These are phyloP conservation scores for Sclerospora graminicola DNA, from an alignment of 352 stramenopile genomes.

Conservation along the genomic window DNA sequence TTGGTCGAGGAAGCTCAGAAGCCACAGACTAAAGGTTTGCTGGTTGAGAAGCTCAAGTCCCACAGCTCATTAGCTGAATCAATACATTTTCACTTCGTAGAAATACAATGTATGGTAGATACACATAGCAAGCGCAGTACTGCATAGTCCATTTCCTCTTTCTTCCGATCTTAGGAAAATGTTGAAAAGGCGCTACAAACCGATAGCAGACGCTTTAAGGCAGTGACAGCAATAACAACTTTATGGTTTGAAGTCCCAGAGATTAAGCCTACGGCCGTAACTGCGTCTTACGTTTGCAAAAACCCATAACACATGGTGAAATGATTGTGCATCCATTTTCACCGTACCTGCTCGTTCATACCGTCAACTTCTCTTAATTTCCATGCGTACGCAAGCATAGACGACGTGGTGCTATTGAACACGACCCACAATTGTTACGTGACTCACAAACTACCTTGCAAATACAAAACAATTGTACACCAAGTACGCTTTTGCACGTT, in stretches of 20 bases:
- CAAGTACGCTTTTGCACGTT: slow-evolving; percentile 61
- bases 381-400: slow-evolving; percentile 35
- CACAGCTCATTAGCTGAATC: slow-evolving; percentile 7
- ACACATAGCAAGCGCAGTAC: too few species aligned
- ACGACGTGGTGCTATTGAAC: slow-evolving; percentile 39
- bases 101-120: slow-evolving; percentile 17
- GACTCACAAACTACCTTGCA: slow-evolving; percentile 29
- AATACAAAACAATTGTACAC: slow-evolving; percentile 41
- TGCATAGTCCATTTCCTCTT: too few species aligned
- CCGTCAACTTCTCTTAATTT: neutral
- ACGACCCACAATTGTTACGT: slow-evolving; percentile 28
- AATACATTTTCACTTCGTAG: slow-evolving; percentile 2
- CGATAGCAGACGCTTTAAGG: too few species aligned
- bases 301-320: slow-evolving; percentile 42
- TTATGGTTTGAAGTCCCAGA: slow-evolving; percentile 41
- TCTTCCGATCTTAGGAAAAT: too few species aligned
- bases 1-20: too few species aligned
- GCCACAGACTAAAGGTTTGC: too few species aligned
- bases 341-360: too few species aligned
- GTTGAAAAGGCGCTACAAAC: slow-evolving; percentile 5
- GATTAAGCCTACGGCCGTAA: slow-evolving; percentile 31
- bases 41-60: slow-evolving; percentile 20
- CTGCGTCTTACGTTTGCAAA: slow-evolving; percentile 41
- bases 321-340: slow-evolving; percentile 23
- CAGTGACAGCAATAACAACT: slow-evolving; percentile 23